phyloP scores from a whole-genome alignment of 169 alveolate species.

The Plasmodium vinckei region DNA sequence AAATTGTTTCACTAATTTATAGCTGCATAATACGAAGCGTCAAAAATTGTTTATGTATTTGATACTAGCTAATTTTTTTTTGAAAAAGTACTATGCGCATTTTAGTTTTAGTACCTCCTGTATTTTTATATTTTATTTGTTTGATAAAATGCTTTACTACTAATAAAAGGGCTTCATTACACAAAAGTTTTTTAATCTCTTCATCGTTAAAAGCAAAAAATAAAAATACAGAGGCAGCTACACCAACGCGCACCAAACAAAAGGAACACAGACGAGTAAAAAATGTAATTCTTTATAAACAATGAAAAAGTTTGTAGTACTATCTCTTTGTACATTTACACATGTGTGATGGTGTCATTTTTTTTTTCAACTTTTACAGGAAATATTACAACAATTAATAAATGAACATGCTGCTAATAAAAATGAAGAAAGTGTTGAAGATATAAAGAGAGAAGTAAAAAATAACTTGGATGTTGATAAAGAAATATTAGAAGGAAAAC shows the following conservation, averaged over 20 bases:
- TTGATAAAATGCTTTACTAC: conserved; percentile 30
- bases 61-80: too few species aligned
- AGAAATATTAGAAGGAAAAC: conserved; percentile 81
- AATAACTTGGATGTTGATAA: conserved; percentile 60
- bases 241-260: conserved; percentile 10
- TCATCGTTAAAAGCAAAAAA: conserved; percentile 14
- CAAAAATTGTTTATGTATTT: too few species aligned
- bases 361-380: neutral
- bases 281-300: conserved; percentile 22
- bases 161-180: conserved; percentile 10
- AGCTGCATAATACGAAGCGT: too few species aligned
- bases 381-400: conserved; percentile 33
- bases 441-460: conserved; percentile 43
- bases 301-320: neutral
- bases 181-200: conserved; percentile 9
- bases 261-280: conserved; percentile 12
- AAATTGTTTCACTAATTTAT: too few species aligned
- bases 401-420: conserved; percentile 77
- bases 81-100: conserved; percentile 26
- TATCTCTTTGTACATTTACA: neutral
- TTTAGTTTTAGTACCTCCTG: neutral
- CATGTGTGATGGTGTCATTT: neutral
- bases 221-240: conserved; percentile 1
- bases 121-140: conserved; percentile 26
- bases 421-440: conserved; percentile 67